Evolutionary conservation across 2,329 filamentous ascomycete genomes (phyloP), one percentile per base, ranked within the genome.

Genomic region (Calonectria honghensis): DNA sequence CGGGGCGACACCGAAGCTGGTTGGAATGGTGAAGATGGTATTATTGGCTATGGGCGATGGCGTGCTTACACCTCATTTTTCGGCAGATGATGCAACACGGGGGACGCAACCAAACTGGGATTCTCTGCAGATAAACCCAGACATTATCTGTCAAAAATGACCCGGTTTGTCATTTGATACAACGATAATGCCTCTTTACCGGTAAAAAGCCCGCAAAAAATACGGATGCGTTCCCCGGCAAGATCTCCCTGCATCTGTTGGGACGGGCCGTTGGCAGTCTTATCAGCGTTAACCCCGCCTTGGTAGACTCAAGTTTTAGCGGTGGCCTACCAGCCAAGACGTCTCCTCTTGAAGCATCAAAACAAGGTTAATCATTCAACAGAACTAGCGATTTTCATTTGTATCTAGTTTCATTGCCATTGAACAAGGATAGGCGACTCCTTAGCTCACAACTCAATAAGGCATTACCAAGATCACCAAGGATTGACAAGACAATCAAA

Each of bases 41-140:
- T 57, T 45, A 66, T 72, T 66, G 39, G 61, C 20, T 37, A 39
- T 54, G 51, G 48, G 59, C 39, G 66, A 73, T 73, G 71, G 29
- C 71, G 71, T 73, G 65, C 71, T 73, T 63, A 65, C 45, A 73
- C 71, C 57, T 65, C 71, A 73, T 73, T 69, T 69, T 65, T 52
- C 20, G 7, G 31, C 18, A 35, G 29, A 73, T 73, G 71, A 39
- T 73, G 71, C 71, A 69, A 73, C 45, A 68, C 65, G 39, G 27
- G 51, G 51, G 66, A 59, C n/a, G 35, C 64, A 6, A 59, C 37
- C 32, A 24, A 54, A 67, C 14, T 52, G 18, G 16, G 52, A 18
- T 24, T 32, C 11, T 32, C 20, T 14, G 6, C n/a, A 59, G 29
- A 68, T 29, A 68, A 50, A 54, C 18, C n/a, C 24, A n/a, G 39